A percentile compares a stretch with the other conserved stretches of the same genome.
These are phyloP conservation scores for Cyclotella sp. DNA, from an alignment of 108 stramenopile genomes.

Conservation along the genomic window DNA sequence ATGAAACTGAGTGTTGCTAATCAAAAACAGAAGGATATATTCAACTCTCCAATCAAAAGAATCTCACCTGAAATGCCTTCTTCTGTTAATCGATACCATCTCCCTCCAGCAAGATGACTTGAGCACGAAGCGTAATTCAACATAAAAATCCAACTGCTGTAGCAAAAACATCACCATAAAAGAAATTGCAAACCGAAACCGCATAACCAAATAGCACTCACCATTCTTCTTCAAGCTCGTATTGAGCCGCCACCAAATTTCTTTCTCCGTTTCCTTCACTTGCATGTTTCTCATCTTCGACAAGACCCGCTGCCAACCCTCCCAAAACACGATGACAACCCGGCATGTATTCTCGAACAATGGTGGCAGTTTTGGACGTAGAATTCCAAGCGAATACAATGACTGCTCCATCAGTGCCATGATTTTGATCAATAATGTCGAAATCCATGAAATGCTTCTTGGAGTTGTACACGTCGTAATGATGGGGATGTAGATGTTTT, in stretches of 20 bases:
- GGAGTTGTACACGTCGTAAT: conserved; percentile 32
- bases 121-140: background rate
- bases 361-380: conserved; percentile 71
- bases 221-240: conserved; percentile 87
- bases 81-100: conserved; percentile 69
- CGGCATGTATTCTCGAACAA: conserved; percentile 86
- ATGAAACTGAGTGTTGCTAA: background rate
- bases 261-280: conserved; percentile 13
- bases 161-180: background rate
- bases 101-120: conserved; percentile 74
- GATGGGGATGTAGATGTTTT: conserved; percentile 21
- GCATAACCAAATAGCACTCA: conserved; percentile 7
- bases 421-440: conserved; percentile 56
- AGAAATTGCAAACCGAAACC: background rate
- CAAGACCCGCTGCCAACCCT: conserved; percentile 81
- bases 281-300: conserved; percentile 73
- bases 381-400: conserved; percentile 86
- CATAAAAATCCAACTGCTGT: background rate
- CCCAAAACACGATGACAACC: conserved; percentile 61
- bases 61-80: conserved; percentile 46
- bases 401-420: conserved; percentile 61
- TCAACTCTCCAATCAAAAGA: too few species aligned
- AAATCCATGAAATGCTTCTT: conserved; percentile 57
- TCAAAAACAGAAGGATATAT: too few species aligned
- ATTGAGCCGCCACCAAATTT: conserved; percentile 60